A percentile compares a stretch with the other conserved stretches of the same genome.
Evolutionary conservation across 306 rosid species (phyloP).

Genomic region (Quercus glauca): DNA sequence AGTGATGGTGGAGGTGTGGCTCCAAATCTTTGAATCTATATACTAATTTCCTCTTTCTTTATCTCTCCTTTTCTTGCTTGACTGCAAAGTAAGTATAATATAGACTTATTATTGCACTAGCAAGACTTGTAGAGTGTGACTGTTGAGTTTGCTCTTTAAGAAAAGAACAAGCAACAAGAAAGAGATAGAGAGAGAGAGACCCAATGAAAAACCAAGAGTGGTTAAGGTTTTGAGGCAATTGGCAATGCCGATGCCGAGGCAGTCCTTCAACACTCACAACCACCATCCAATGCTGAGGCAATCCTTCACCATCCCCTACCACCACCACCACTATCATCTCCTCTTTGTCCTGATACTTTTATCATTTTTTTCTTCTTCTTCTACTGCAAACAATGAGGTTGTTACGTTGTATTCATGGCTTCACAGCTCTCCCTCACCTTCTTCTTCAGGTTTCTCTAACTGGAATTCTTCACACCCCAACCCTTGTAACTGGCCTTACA

Average conservation of each 20-base stretch:
- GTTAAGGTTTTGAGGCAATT: constrained; percentile 70
- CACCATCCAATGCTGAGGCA: constrained; percentile 64
- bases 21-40: constrained; percentile 12
- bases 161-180: constrained; percentile 18
- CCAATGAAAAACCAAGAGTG: constrained; percentile 59
- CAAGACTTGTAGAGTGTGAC: constrained; percentile 16
- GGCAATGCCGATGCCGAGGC: constrained; percentile 67
- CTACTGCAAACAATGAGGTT: constrained; percentile 46
- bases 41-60: background rate
- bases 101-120: constrained; percentile 15
- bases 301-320: constrained; percentile 26
- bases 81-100: constrained; percentile 37
- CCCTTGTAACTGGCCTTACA: constrained; percentile 71
- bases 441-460: constrained; percentile 35
- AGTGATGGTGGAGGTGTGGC: constrained; percentile 42
- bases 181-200: constrained; percentile 27
- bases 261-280: constrained; percentile 46
- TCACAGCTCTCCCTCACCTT: constrained; percentile 29
- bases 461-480: constrained; percentile 58
- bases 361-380: constrained; percentile 20
- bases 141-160: constrained; percentile 1
- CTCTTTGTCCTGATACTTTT: constrained; percentile 10
- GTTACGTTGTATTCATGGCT: constrained; percentile 61
- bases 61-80: constrained; percentile 52
- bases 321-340: constrained; percentile 20